Conservation (phyloP, 176 grass and related monocot species). For the Aegilops bicornis region DNA sequence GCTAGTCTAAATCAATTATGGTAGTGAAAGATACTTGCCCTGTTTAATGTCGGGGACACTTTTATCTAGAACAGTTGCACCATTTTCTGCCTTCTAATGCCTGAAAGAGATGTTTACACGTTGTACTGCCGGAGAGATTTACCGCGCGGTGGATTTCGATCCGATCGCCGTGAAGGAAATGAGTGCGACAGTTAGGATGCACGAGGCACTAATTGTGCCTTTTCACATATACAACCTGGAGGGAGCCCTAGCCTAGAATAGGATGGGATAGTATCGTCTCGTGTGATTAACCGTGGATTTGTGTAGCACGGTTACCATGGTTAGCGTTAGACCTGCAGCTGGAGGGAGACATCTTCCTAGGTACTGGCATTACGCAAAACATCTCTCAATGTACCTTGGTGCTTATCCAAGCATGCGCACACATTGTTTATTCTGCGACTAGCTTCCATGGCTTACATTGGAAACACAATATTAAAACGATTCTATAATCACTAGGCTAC, state of each 20-base stretch:
- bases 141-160: too few species aligned
- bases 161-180: too few species aligned
- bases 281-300: background rate
- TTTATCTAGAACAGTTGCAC: background rate
- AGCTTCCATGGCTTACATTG: conserved; percentile 20
- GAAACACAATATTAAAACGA: background rate
- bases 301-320: conserved; percentile 13
- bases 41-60: background rate
- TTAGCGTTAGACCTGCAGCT: background rate
- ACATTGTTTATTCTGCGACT: background rate
- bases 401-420: conserved; percentile 20
- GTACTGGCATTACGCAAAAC: conserved; percentile 25
- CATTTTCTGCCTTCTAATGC: background rate
- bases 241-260: background rate
- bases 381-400: conserved; percentile 43
- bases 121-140: too few species aligned
- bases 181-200: background rate
- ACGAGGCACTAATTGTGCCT: background rate
- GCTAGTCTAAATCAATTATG: too few species aligned
- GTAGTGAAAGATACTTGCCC: background rate
- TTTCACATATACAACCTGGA: conserved; percentile 22
- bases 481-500: background rate
- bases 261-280: background rate
- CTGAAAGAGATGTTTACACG: background rate
- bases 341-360: conserved; percentile 46